Evolutionary conservation across 352 stramenopile genomes (phyloP), one percentile per base, ranked within the genome.

Genomic region (Phytophthora ohioensis): DNA sequence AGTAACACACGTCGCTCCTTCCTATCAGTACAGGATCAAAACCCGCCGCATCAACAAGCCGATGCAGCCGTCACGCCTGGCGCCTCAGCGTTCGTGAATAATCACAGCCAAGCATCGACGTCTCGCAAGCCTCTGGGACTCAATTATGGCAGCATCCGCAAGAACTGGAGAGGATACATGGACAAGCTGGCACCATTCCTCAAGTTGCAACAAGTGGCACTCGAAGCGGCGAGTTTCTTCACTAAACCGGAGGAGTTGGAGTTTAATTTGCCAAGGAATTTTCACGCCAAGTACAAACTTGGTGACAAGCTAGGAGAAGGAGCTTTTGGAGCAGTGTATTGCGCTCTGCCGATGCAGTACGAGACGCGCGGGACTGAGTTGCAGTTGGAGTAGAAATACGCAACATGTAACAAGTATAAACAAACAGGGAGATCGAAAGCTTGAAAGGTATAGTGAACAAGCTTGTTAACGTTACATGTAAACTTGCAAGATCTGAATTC

Each of bases 321-420:
- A 41, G 81, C 87, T 0, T 94, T 92, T 67, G 87, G 87, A 43
- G 70, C 68, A 39, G 87, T 94, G 3, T 87, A 89, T 62, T 80
- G 76, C 57, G 87, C 85, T 6, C 38, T 88, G 12, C 79, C 79
- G 1, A 43, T 61, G 34, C 46, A 61, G 15, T 41, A 67, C 3
- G 57, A 69, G 17, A 46, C 47, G 9, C 32, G 49, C 54, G 34
- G 76, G 9, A 31, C 64, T 47, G 65, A 66, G 10, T 31, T 76
- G 5, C 27, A 80, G 38, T 47, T 94, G 13, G 87, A 93, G n/a
- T n/a, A n/a, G n/a, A n/a, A n/a, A n/a, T n/a, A n/a, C n/a, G n/a
- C n/a, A n/a, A n/a, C n/a, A n/a, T n/a, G n/a, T n/a, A n/a, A 21
- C 21, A 21, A 21, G 21, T 27, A 27, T 2, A 27, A 27, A 27